Conservation (phyloP, 306 rosid species). For the Trifolium repens region DNA sequence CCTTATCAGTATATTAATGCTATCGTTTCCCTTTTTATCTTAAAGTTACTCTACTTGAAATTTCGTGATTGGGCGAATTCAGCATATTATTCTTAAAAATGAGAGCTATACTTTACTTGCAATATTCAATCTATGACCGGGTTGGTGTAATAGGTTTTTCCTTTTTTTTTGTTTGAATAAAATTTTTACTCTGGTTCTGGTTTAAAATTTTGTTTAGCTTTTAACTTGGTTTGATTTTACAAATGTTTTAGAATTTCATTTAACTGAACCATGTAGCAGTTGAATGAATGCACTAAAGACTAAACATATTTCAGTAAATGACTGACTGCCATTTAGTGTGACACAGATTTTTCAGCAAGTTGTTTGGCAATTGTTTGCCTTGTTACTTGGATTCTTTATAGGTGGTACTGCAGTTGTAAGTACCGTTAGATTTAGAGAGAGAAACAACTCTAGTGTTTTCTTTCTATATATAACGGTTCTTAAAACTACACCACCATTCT, state of each 20-base stretch:
- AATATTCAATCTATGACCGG: not conserved
- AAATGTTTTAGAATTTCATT: not conserved
- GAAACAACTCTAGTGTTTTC: too few species aligned
- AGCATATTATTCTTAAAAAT: not conserved
- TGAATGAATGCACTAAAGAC: not conserved
- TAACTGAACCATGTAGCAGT: not conserved
- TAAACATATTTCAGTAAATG: not conserved
- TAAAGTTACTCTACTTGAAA: not conserved
- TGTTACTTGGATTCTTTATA: too few species aligned
- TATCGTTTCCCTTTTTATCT: not conserved
- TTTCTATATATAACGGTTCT: too few species aligned
- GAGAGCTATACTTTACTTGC: not conserved
- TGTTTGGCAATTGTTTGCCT: not conserved
- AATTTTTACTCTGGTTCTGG: not conserved
- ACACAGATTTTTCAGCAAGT: not conserved
- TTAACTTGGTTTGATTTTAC: not conserved
- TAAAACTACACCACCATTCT: too few species aligned
- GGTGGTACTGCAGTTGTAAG: too few species aligned
- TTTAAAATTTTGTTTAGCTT: not conserved
- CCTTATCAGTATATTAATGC: not conserved
- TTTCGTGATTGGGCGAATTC: not conserved
- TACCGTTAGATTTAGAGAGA: too few species aligned
- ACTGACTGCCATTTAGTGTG: not conserved
- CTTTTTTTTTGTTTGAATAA: not conserved
- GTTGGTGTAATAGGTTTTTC: not conserved